A percentile compares a stretch with the other conserved stretches of the same genome.
phyloP scores from a whole-genome alignment of 2,329 filamentous ascomycete genomes.

The Sphaerostilbella broomeana region DNA sequence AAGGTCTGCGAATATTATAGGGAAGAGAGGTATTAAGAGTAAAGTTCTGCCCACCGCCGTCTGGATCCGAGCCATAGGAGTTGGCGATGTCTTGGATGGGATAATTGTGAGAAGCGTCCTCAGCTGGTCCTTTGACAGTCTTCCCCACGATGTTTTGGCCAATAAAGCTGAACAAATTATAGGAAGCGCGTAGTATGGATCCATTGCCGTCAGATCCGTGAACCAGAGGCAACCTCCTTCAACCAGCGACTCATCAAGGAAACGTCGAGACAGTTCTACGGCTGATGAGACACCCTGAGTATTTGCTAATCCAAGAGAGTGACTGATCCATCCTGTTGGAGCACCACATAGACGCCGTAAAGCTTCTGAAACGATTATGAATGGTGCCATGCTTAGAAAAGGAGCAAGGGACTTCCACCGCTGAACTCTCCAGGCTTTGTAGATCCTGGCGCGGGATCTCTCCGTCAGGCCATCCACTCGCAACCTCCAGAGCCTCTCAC shows the following conservation, averaged over 20 bases:
- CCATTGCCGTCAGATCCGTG: slow-evolving; percentile 43
- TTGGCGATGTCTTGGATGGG: slow-evolving; percentile 13
- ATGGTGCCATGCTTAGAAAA: slow-evolving; percentile 39
- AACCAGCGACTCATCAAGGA: slow-evolving; percentile 35
- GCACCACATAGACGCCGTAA: slow-evolving; percentile 39
- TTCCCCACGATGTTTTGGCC: slow-evolving; percentile 24
- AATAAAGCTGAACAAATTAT: slow-evolving; percentile 27
- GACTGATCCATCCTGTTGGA: slow-evolving; percentile 25
- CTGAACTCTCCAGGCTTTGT: slow-evolving; percentile 37
- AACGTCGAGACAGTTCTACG: slow-evolving; percentile 20
- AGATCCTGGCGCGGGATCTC: slow-evolving; percentile 28
- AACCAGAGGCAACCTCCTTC: slow-evolving; percentile 52
- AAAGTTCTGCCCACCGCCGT: slow-evolving; percentile 24
- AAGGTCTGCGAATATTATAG: slow-evolving; percentile 29
- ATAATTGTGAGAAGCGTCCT: slow-evolving; percentile 20
- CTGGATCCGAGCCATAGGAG: slow-evolving; percentile 19
- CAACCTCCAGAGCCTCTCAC: slow-evolving; percentile 18
- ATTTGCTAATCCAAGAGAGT: slow-evolving; percentile 24
- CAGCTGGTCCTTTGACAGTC: slow-evolving; percentile 24
- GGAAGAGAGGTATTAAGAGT: slow-evolving; percentile 29
- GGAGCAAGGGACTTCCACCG: slow-evolving; percentile 38
- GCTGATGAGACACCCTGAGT: slow-evolving; percentile 18
- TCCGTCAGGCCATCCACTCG: slow-evolving; percentile 21
- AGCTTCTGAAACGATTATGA: slow-evolving; percentile 44
- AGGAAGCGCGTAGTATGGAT: slow-evolving; percentile 46